Base-by-base conservation (phyloP, 208 protist genomes). In the Leishmania tropica region DNA sequence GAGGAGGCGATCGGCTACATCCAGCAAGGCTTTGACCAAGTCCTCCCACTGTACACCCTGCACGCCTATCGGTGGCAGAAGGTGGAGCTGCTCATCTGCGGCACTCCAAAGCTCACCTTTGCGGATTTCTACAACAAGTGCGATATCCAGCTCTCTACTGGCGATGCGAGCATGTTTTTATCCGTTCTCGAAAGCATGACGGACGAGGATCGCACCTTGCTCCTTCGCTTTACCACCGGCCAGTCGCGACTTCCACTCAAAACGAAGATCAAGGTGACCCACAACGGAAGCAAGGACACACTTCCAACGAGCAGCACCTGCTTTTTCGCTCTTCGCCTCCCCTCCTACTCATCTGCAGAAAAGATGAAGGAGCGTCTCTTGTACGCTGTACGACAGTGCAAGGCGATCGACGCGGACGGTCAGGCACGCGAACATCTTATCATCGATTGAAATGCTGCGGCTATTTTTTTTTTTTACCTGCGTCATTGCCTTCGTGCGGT, bases 331-430 rank as follows among this genome's bases (percentile, higher is more conserved):
- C 88, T 99, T 35, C 91, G 95, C 13, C 64, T 99, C 8, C 98
- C 98, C 24, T 83, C 84, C 4, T 99, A 99, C 79, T 90, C 91
- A 31, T 97, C 91, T 3, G 53, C 81, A 1, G 85, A 96, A 31
- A 83, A 96, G 47, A 98, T 99, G 97, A 93, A 90, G 80, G 94
- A 99, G 80, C 92, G 91, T 56, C 73, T 99, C n/a, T 75, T 99
- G 6, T 99, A 99, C 86, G 98, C 98, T 0, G 96, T 98, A 21
- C 96, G 93, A 1, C 94, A 99, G 56, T 99, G 98, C 85, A 95
- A 94, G 76, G 96, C 97, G 3, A 99, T 99, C 64, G 97, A 99
- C 81, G 96, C 91, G 8, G 98, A 99, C 81, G 97, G 94, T 17
- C 87, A 92, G 65, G 91, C 95, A 42, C 83, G 92, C n/a, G 95